phyloP scores from a whole-genome alignment of 768 basidiomycete genomes.

The Lepiota brunneoincarnata region DNA sequence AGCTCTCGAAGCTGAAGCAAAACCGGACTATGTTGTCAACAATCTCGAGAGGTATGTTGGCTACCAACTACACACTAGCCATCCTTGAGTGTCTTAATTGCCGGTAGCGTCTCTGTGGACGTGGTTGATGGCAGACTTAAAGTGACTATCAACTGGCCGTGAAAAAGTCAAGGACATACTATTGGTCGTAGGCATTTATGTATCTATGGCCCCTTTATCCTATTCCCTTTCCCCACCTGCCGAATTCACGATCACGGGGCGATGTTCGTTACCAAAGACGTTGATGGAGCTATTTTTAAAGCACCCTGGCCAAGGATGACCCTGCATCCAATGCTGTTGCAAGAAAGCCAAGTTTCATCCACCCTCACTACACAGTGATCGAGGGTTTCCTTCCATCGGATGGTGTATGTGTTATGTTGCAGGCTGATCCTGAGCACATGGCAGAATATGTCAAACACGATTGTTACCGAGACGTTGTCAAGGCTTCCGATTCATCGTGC shows the following conservation, averaged over 20 bases:
- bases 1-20: conserved; percentile 48
- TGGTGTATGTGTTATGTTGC: background rate
- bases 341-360: conserved; percentile 1
- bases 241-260: too few relatives aligned
- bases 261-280: background rate
- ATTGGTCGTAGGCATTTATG: too few relatives aligned
- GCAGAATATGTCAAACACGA: conserved; percentile 1
- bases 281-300: background rate
- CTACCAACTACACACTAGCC: background rate
- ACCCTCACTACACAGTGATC: background rate
- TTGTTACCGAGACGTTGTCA: background rate
- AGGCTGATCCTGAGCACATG: background rate
- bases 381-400: background rate
- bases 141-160: conserved; percentile 39
- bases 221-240: too few relatives aligned
- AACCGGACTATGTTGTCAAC: conserved; percentile 64
- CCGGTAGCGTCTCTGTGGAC: conserved; percentile 39
- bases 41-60: conserved; percentile 62
- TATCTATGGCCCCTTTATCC: too few relatives aligned
- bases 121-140: conserved; percentile 45
- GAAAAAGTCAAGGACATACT: background rate
- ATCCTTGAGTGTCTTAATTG: background rate
- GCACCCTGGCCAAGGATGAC: background rate
- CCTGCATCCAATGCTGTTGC: background rate
- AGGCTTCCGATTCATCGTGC: background rate